These are phyloP conservation scores for Arachnopeziza araneosa DNA, from an alignment of 2,329 filamentous ascomycete species.

Conservation along the genomic window DNA sequence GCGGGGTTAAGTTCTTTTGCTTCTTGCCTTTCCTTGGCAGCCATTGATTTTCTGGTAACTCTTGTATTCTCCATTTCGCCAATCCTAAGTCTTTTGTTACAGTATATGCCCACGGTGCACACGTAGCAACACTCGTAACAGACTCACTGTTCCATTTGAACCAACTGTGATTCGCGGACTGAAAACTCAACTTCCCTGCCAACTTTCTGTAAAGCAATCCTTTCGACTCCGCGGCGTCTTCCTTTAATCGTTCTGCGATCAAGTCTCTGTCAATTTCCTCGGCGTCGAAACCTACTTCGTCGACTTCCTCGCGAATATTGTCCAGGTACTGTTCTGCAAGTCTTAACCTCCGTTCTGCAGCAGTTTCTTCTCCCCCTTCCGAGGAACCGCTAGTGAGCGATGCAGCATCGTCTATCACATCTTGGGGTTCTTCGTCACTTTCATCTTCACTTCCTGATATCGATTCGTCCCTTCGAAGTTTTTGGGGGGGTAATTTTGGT, in stretches of 20 bases:
- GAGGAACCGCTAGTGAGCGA: constrained; percentile 50
- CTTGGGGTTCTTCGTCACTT: constrained; percentile 49
- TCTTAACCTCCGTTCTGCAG: constrained; percentile 77
- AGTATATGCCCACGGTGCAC: constrained; percentile 78
- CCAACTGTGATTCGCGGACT: constrained; percentile 59
- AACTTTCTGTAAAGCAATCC: constrained; percentile 82
- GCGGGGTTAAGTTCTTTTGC: constrained; percentile 56
- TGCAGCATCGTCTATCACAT: constrained; percentile 53
- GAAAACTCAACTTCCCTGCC: constrained; percentile 66
- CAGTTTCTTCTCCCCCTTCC: constrained; percentile 65
- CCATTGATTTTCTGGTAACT: constrained; percentile 55
- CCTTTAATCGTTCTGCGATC: constrained; percentile 82
- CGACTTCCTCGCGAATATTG: constrained; percentile 78
- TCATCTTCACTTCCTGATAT: constrained; percentile 81
- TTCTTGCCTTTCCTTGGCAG: constrained; percentile 43
- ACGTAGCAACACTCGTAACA: constrained; percentile 74
- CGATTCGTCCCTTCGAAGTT: constrained; percentile 49
- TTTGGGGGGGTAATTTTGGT: constrained; percentile 37
- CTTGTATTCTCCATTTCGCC: constrained; percentile 83
- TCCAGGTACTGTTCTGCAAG: constrained; percentile 91
- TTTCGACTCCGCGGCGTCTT: constrained; percentile 89
- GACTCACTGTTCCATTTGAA: constrained; percentile 75
- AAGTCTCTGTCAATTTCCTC: constrained; percentile 89
- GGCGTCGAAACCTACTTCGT: constrained; percentile 83
- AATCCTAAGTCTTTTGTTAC: constrained; percentile 79